phyloP scores from a whole-genome alignment of 495 filamentous ascomycete species.

The Lasiosphaeria miniovina region DNA sequence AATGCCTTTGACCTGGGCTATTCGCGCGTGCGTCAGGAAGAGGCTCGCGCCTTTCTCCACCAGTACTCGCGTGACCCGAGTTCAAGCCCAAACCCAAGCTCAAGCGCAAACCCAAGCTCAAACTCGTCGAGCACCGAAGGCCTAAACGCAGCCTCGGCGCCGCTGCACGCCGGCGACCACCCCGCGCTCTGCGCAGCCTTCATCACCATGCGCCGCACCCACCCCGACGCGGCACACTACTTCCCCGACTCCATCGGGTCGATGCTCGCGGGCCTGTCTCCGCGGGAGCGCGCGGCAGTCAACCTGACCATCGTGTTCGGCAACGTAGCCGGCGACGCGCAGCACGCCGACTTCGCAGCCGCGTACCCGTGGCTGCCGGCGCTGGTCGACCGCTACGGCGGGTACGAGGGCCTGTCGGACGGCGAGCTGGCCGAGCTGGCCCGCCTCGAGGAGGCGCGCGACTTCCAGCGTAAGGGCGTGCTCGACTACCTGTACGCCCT shows the following conservation, averaged over 20 bases:
- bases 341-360: constrained; percentile 6
- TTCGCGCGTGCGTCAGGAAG: constrained; percentile 31
- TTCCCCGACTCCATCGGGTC: constrained; percentile 35
- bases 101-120: too few species aligned
- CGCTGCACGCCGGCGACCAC: constrained; percentile 6
- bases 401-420: constrained; percentile 21
- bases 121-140: too few species aligned
- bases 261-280: constrained; percentile 36
- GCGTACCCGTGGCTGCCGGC: constrained; percentile 21
- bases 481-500: constrained; percentile 47
- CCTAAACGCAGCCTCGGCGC: background rate
- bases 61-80: background rate
- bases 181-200: constrained; percentile 38
- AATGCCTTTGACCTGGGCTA: constrained; percentile 39
- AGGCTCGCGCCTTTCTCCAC: constrained; percentile 33
- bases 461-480: constrained; percentile 32
- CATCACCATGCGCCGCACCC: constrained; percentile 32
- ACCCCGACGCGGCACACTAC: constrained; percentile 30
- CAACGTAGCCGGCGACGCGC: constrained; percentile 24
- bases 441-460: constrained; percentile 20
- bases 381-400: constrained; percentile 25
- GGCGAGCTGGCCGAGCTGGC: constrained; percentile 21
- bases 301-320: constrained; percentile 37
- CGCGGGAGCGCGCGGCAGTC: constrained; percentile 29
- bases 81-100: too few species aligned